phyloP scores from a whole-genome alignment of 371 early-diverging fungal genomes.

The Mucor circinelloides region DNA sequence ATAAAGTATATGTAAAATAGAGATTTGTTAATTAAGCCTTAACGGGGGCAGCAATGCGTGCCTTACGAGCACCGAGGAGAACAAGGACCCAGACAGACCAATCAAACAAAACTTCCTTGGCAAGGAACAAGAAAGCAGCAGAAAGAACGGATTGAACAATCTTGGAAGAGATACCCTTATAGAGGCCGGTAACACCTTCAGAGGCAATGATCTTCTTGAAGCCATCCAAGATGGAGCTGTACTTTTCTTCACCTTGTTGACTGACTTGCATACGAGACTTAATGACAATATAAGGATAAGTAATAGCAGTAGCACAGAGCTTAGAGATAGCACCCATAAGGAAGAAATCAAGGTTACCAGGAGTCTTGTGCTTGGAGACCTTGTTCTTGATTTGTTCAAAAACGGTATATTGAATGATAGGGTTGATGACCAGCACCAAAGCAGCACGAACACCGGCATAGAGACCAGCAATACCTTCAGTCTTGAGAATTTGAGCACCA shows the following conservation, averaged over 20 bases:
- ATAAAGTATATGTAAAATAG: not conserved
- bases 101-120: constrained; percentile 83
- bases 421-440: constrained; percentile 95
- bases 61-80: constrained; percentile 52
- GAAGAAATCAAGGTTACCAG: constrained; percentile 91
- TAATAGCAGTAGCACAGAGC: constrained; percentile 91
- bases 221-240: constrained; percentile 84
- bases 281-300: constrained; percentile 97
- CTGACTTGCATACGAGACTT: constrained; percentile 97
- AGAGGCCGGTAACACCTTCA: constrained; percentile 84
- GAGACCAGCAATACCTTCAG: constrained; percentile 85
- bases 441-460: constrained; percentile 92
- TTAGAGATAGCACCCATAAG: constrained; percentile 93
- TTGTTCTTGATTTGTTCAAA: constrained; percentile 91
- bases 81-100: constrained; percentile 73
- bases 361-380: constrained; percentile 53
- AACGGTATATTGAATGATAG: constrained; percentile 96
- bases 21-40: constrained; percentile 7
- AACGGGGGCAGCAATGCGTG: constrained; percentile 11
- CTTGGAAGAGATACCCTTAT: constrained; percentile 94
- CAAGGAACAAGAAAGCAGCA: constrained; percentile 92
- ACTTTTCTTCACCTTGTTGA: constrained; percentile 76
- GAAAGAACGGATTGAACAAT: constrained; percentile 89
- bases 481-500: constrained; percentile 72
- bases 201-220: constrained; percentile 82